These are phyloP conservation scores for Graphiopsis chlorocephala DNA, from an alignment of 2,329 filamentous ascomycete species.

Conservation along the genomic window DNA sequence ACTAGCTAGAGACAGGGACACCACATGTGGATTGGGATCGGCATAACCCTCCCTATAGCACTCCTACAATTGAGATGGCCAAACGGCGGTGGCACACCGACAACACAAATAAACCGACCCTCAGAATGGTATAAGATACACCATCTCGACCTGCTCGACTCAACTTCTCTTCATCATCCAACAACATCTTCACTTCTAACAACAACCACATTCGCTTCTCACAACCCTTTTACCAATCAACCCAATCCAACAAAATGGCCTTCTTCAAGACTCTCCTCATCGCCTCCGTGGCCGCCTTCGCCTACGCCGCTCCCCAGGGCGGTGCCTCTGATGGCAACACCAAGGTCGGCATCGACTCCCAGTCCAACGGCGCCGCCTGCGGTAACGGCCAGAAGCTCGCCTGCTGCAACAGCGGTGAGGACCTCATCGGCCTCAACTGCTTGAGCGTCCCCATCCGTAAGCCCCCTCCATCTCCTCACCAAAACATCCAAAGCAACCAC, in stretches of 20 bases:
- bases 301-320: slow-evolving; percentile 15
- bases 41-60: slow-evolving; percentile 11
- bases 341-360: slow-evolving; percentile 1
- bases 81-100: slow-evolving; percentile 15
- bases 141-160: slow-evolving; percentile 3
- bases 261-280: slow-evolving; percentile 16
- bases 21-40: slow-evolving; percentile 13
- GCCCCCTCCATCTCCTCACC: neutral
- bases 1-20: slow-evolving; percentile 9
- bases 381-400: slow-evolving; percentile 17
- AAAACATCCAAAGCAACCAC: neutral
- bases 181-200: slow-evolving; percentile 7
- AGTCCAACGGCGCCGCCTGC: neutral
- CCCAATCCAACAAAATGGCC: slow-evolving; percentile 13
- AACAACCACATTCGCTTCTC: slow-evolving; percentile 14
- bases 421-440: slow-evolving; percentile 15
- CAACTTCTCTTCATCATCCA: slow-evolving; percentile 10
- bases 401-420: slow-evolving; percentile 16
- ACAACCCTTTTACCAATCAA: slow-evolving; percentile 13
- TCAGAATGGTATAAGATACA: slow-evolving; percentile 11
- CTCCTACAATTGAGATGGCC: neutral
- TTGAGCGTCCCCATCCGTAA: slow-evolving; percentile 14
- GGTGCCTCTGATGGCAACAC: slow-evolving; percentile 8
- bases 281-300: slow-evolving; percentile 15
- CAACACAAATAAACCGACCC: neutral